phyloP scores from a whole-genome alignment of 768 basidiomycete species.

The Pluteus cervinus region DNA sequence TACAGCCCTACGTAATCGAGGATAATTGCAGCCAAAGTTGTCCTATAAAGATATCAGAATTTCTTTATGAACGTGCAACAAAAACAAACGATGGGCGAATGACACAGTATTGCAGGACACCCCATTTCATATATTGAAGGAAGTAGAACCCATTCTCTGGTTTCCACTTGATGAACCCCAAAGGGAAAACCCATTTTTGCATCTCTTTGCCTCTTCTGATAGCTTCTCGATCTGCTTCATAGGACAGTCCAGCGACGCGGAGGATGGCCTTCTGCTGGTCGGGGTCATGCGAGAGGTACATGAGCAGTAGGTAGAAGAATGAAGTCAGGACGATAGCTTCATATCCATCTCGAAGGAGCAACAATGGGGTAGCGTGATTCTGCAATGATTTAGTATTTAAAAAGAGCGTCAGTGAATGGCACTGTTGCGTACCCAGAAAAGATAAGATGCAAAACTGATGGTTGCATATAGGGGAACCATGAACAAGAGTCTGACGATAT shows the following conservation, averaged over 20 bases:
- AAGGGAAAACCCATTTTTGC: conserved; percentile 64
- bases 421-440: conserved; percentile 53
- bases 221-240: conserved; percentile 41
- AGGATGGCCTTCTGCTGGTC: conserved; percentile 60
- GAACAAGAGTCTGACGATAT: conserved; percentile 69
- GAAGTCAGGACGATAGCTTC: conserved; percentile 71
- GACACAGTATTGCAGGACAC: conserved; percentile 68
- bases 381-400: conserved; percentile 15
- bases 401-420: not conserved
- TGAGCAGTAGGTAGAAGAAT: conserved; percentile 74
- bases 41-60: conserved; percentile 21
- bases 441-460: conserved; percentile 61
- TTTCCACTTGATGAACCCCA: conserved; percentile 57
- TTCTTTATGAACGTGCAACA: not conserved
- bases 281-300: conserved; percentile 58
- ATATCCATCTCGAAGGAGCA: conserved; percentile 68
- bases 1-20: conserved; percentile 62
- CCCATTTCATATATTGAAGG: conserved; percentile 72
- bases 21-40: conserved; percentile 56
- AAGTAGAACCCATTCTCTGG: conserved; percentile 69
- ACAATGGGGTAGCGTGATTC: conserved; percentile 64
- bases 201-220: conserved; percentile 36
- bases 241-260: conserved; percentile 50
- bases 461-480: conserved; percentile 75
- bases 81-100: conserved; percentile 47